These are phyloP conservation scores for Drechslerella stenobrocha DNA, from an alignment of 2,329 filamentous ascomycete species.

Conservation along the genomic window DNA sequence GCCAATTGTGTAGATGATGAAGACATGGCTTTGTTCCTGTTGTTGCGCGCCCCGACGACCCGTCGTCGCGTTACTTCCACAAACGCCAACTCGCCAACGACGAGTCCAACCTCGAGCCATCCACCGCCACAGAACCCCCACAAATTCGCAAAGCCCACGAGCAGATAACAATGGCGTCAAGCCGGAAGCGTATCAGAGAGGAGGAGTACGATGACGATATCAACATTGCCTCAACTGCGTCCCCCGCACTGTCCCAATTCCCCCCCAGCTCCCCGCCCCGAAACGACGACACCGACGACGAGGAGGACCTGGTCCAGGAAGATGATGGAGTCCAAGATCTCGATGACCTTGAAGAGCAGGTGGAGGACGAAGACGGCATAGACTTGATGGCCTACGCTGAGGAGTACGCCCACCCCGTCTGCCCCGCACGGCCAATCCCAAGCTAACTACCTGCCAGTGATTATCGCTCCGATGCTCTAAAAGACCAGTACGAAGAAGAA, in stretches of 20 bases:
- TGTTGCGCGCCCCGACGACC: background rate
- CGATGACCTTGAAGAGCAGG: slow-evolving; percentile 64
- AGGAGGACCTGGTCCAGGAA: slow-evolving; percentile 48
- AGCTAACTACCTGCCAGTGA: slow-evolving; percentile 67
- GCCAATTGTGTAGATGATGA: slow-evolving; percentile 60
- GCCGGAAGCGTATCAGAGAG: slow-evolving; percentile 28
- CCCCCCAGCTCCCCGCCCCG: slow-evolving; percentile 55
- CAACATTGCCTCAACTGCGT: slow-evolving; percentile 20
- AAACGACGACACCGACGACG: slow-evolving; percentile 48
- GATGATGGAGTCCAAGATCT: slow-evolving; percentile 63
- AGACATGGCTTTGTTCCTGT: background rate
- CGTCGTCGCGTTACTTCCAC: background rate
- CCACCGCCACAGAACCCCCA: background rate
- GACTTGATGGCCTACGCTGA: slow-evolving; percentile 71
- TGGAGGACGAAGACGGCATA: slow-evolving; percentile 69
- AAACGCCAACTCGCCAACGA: background rate
- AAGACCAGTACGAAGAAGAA: slow-evolving; percentile 69
- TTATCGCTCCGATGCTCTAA: slow-evolving; percentile 71
- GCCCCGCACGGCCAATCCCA: slow-evolving; percentile 57
- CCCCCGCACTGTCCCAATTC: slow-evolving; percentile 53
- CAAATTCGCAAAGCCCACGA: background rate
- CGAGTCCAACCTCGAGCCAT: background rate
- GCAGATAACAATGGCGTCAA: slow-evolving; percentile 6
- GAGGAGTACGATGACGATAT: slow-evolving; percentile 21
- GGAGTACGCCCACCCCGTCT: slow-evolving; percentile 63